Evolutionary conservation across 345 rosid species (phyloP), one percentile per base, ranked within the genome.

Genomic region (Corchorus olitorius): DNA sequence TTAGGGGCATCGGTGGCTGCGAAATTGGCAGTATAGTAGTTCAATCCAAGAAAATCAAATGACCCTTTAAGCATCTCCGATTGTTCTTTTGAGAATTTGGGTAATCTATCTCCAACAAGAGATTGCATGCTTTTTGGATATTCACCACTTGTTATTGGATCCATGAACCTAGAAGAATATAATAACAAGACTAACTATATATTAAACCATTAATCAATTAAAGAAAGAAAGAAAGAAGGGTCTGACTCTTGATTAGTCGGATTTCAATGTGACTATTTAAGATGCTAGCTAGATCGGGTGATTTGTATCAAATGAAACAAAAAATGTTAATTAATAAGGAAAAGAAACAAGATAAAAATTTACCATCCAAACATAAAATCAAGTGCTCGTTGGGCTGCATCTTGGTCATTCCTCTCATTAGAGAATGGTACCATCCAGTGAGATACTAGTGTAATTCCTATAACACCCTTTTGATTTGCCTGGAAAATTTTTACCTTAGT

Each of bases 31-130:
- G 86, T 80, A 56, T 87, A 89, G 72, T 87, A 89, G 72, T 87
- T 89, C 43, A 89, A 39, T 45, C 89, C 89, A 0, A 86, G 72
- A 77, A 85, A 89, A 84, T 87, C 91, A 34, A 80, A 74, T 7
- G 93, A 87, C 6, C 88, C 86, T 76, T 84, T 87, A 15, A 87
- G 13, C 77, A 84, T 65, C 34, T 61, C 6, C 0, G 86, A 82
- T 54, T 89, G 77, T 61, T 76, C 69, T 43, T 53, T 3, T 5
- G 82, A 55, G 76, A 89, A 89, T 65, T 77, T 81, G 3, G 91
- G 93, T 13, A 86, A 73, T 56, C 89, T 70, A 0, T 74, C 34
- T 4, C 89, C 85, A 3, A 80, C 78, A 2, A 83, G 54, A 37
- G 79, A 39, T 19, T 50, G 76, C 86, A 89, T 79, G 22, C 48